Conservation (phyloP, 306 rosid genomes). For the Astragalus glycyphyllos region DNA sequence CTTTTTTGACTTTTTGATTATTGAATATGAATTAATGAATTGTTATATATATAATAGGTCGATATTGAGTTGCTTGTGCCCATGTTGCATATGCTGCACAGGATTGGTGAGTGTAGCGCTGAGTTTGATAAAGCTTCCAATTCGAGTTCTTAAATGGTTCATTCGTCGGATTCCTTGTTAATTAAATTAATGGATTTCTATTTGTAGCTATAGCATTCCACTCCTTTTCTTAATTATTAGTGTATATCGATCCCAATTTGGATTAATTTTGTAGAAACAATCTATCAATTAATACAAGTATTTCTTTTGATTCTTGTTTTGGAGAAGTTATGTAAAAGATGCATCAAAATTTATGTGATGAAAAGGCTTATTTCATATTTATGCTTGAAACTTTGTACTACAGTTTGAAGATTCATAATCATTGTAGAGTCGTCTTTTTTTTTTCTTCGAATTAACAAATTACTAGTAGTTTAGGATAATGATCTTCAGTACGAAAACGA, state of each 20-base stretch:
- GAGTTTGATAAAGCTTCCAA: constrained; percentile 70
- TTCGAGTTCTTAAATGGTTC: constrained; percentile 65
- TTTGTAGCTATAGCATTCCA: not conserved
- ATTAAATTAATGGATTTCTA: not conserved
- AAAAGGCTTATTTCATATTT: no score
- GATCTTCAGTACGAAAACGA: no score
- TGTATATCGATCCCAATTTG: not conserved
- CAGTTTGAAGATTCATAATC: no score
- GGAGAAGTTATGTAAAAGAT: no score
- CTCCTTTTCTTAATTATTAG: not conserved
- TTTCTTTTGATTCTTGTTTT: no score
- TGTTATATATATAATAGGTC: constrained; percentile 52
- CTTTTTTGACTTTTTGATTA: no score
- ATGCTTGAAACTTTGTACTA: no score
- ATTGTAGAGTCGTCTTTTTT: no score
- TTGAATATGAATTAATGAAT: constrained; percentile 3
- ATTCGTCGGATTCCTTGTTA: constrained; percentile 70
- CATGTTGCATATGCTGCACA: constrained; percentile 65
- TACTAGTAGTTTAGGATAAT: no score
- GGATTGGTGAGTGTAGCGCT: constrained; percentile 60
- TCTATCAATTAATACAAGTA: no score
- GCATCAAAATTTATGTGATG: no score
- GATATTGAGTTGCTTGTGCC: constrained; percentile 76
- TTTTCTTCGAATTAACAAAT: no score
- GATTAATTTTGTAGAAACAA: not conserved